Evolutionary conservation across 1,284 basidiomycete genomes (phyloP), one percentile per base, ranked within the genome.

Genomic region (Ganoderma leucocontextum): DNA sequence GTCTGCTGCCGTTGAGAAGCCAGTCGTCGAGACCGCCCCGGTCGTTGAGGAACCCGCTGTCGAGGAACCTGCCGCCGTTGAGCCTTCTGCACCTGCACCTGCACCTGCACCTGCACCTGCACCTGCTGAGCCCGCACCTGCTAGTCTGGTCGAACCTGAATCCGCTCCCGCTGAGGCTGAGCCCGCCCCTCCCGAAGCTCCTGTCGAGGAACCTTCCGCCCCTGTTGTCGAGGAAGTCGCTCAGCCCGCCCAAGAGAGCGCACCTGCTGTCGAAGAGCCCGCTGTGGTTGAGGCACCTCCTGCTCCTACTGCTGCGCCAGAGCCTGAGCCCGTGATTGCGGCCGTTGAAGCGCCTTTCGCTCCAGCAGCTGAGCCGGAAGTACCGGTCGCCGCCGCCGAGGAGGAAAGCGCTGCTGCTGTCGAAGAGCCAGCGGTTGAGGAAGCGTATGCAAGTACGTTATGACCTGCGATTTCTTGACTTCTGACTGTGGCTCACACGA

Each of bases 231-330:
- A 63, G 58, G 42, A 41, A 42, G 49, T 17, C 58, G 44, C 41
- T 36, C 68, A 41, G 7, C 60, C 65, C 8, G 64, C 41, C 1
- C 39, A 59, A 25, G 64, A 64, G 65, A 63, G 53, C 52, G 58
- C 62, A 38, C 29, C 33, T 8, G 12, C 49, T 22, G 55, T 33
- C 29, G 62, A 63, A 57, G 62, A 63, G 52, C 15, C 44, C 42
- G 53, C 47, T 17, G 65, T 64, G 9, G 60, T 64, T 33, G 53
- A 64, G 44, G 65, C 64, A 10, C 52, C 62, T 35, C 60, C 58
- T 41, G 60, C 63, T 19, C 29, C 29, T 17, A 0, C 55, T 22
- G n/a, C 22, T 33, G 44, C 22, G 47, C 47, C 47, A 5, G 49
- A 63, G 36, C 62, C 49, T 6, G 36, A 35, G 19, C 35, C 47